phyloP scores from a whole-genome alignment of 805 yeast genomes.

The Lachancea sp. region DNA sequence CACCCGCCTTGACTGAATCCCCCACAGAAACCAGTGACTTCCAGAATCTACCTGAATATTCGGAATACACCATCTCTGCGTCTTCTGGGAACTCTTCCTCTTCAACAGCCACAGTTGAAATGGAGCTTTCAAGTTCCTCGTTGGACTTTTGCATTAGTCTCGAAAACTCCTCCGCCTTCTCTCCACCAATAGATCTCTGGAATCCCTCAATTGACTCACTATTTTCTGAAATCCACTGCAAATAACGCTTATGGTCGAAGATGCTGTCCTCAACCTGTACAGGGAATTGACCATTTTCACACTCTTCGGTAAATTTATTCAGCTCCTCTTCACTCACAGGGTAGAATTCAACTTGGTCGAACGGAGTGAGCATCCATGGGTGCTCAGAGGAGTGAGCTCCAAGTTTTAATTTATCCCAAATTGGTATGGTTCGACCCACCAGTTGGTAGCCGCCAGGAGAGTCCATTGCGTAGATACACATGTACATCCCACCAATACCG shows the following conservation, averaged over 20 bases:
- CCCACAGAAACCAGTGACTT: conserved; percentile 79
- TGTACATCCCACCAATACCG: conserved; percentile 97
- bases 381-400: conserved; percentile 54
- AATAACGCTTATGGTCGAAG: conserved; percentile 76
- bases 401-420: conserved; percentile 89
- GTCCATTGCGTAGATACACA: conserved; percentile 93
- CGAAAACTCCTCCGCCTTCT: conserved; percentile 79
- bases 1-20: conserved; percentile 64
- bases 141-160: conserved; percentile 74
- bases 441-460: conserved; percentile 98
- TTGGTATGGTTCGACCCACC: conserved; percentile 93
- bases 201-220: conserved; percentile 64
- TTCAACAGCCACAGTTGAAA: conserved; percentile 38
- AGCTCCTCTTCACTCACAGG: conserved; percentile 84
- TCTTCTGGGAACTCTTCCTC: conserved; percentile 63
- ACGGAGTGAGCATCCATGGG: conserved; percentile 90
- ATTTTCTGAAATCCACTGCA: conserved; percentile 71
- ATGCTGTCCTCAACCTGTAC: conserved; percentile 70
- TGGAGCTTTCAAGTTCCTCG: conserved; percentile 56
- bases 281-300: conserved; percentile 71
- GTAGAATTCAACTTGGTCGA: conserved; percentile 91
- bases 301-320: conserved; percentile 62
- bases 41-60: conserved; percentile 97
- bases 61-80: conserved; percentile 84
- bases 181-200: conserved; percentile 64